Conservation (phyloP, 1,139 yeast species). For the Lodderomyces theae region DNA sequence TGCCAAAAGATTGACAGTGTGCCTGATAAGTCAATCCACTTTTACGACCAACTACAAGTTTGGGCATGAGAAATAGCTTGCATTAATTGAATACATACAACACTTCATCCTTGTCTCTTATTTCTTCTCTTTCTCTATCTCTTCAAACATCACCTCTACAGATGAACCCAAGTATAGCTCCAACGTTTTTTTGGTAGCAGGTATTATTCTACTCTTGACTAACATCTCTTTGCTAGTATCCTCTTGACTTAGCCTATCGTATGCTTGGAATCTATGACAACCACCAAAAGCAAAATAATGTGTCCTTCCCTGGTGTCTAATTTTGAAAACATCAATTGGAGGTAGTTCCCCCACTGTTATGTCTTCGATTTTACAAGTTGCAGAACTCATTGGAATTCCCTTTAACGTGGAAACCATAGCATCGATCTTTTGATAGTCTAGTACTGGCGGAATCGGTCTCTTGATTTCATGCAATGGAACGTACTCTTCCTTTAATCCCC, state of each 20-base stretch:
- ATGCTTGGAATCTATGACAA: constrained; percentile 80
- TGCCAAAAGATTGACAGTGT: constrained; percentile 24
- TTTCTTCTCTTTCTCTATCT: constrained; percentile 9
- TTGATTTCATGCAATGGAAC: constrained; percentile 65
- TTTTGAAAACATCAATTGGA: constrained; percentile 71
- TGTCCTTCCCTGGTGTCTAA: constrained; percentile 57
- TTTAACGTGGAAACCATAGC: constrained; percentile 74
- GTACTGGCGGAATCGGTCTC: constrained; percentile 82
- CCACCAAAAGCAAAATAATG: constrained; percentile 84
- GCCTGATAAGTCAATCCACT: constrained; percentile 9
- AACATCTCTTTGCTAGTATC: constrained; percentile 35
- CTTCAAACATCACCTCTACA: constrained; percentile 52
- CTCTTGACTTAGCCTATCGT: constrained; percentile 41
- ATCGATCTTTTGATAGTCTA: constrained; percentile 67
- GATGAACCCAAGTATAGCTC: constrained; percentile 64
- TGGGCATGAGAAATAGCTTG: constrained; percentile 7
- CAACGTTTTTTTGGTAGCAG: constrained; percentile 64
- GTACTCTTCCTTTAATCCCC: constrained; percentile 44
- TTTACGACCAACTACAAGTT: constrained; percentile 11
- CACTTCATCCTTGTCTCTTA: no score
- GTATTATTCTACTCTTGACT: constrained; percentile 64
- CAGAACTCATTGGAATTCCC: constrained; percentile 62
- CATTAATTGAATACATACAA: not conserved
- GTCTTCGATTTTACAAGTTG: constrained; percentile 57
- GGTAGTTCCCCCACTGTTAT: constrained; percentile 66